Evolutionary conservation across 2,329 filamentous ascomycete species (phyloP).

Genomic region (Podosphaera xanthii): DNA sequence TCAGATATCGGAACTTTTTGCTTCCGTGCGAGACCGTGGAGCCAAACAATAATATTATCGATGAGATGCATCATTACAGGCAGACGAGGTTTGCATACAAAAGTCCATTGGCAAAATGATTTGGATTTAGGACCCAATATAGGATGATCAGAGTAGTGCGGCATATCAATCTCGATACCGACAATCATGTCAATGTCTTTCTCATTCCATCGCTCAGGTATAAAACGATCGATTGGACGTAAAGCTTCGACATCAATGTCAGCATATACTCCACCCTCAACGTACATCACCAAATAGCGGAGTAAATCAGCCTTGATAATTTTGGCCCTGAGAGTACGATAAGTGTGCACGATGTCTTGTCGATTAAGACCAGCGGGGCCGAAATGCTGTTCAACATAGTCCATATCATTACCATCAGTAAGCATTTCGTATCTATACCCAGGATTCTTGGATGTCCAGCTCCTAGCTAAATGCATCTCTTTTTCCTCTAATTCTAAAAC

Average conservation of each 20-base stretch:
- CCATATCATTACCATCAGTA: conserved; percentile 43
- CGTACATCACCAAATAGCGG: conserved; percentile 44
- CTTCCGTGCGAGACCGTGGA: conserved; percentile 32
- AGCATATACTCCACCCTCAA: conserved; percentile 27
- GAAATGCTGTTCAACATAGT: conserved; percentile 46
- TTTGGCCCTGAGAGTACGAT: conserved; percentile 33
- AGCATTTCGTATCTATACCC: conserved; percentile 25
- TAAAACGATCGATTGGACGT: conserved; percentile 29
- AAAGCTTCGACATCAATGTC: conserved; percentile 37
- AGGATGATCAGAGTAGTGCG: conserved; percentile 36
- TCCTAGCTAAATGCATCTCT: conserved; percentile 34
- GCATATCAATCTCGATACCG: conserved; percentile 48
- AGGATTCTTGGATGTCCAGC: conserved; percentile 45
- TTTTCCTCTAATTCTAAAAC: conserved; percentile 42
- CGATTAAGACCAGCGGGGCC: conserved; percentile 41
- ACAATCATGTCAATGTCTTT: conserved; percentile 48
- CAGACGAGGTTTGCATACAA: conserved; percentile 42
- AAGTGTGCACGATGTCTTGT: conserved; percentile 39
- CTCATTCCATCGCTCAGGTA: conserved; percentile 39
- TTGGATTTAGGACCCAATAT: conserved; percentile 44
- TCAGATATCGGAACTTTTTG: conserved; percentile 36
- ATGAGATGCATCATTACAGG: conserved; percentile 46
- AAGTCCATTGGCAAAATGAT: conserved; percentile 58
- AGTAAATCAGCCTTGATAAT: conserved; percentile 46
- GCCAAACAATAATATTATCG: conserved; percentile 44